Evolutionary conservation across 306 rosid genomes (phyloP), one percentile per base, ranked within the genome.

Genomic region (Prunus mongolica): DNA sequence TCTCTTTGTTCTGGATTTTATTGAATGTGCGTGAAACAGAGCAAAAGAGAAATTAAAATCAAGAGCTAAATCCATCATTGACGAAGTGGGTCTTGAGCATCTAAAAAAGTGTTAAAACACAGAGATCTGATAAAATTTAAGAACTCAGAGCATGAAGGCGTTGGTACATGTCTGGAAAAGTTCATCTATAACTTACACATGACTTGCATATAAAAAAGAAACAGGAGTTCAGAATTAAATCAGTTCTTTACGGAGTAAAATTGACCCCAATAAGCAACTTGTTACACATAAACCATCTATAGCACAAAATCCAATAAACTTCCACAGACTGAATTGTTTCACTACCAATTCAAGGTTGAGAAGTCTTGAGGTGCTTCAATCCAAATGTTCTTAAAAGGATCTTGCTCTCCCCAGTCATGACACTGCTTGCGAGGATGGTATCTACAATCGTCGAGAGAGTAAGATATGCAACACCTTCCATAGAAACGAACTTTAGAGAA

Each of bases 381-480:
- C 97, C 97, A 92, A 71, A 92, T 89, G 78, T 83, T 89, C 77
- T 87, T 91, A 20, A 89, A 93, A 25, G 96, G 92, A 77, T 91
- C 93, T 85, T 86, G 92, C 73, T 93, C 96, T 74, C 92, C 96
- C 93, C 97, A 93, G 67, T 93, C 96, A 84, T 90, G 86, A 73
- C 86, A 93, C 80, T 89, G 90, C 87, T 93, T 93, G 51, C 93
- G 96, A 58, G 97, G 96, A 72, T 87, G 91, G 86, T 90, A 93
- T 79, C 93, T 86, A 71, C 30, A 68, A 63, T 84, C 84, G 28
- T 86, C 86, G 18, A 92, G 87, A 30, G 96, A 93, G 86, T 84
- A 90, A 47, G 96, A 90, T 81, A 93, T 86, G 82, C 97, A 90
- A 0, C 93, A 84, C 77, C 88, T 87, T 71, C 97, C 97, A 63